A percentile compares a stretch with the other conserved stretches of the same genome.
Evolutionary conservation across 1,284 basidiomycete species (phyloP).

Genomic region (Bondarzewia mesenterica): DNA sequence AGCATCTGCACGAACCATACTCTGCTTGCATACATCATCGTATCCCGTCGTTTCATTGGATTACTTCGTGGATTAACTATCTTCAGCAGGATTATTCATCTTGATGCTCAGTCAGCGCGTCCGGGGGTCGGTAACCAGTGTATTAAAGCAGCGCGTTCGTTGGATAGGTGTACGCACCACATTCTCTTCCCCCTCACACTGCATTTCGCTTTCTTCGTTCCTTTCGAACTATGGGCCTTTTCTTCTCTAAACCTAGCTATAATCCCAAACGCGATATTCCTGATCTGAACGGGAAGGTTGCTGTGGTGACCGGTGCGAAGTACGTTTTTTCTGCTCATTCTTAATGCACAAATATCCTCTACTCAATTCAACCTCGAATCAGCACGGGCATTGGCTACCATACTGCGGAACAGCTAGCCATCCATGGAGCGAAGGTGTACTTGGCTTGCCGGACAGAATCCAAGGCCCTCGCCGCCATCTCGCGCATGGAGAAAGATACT

Average conservation of each 20-base stretch:
- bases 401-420: constrained; percentile 11
- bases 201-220: too few species aligned
- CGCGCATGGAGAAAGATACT: neutral
- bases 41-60: too few species aligned
- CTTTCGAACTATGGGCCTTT: too few species aligned
- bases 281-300: constrained; percentile 30
- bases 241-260: constrained; percentile 14
- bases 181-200: too few species aligned
- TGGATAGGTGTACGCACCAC: too few species aligned
- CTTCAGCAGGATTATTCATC: too few species aligned
- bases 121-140: too few species aligned
- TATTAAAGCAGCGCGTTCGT: too few species aligned
- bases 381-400: neutral
- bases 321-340: constrained; percentile 15
- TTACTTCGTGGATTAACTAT: too few species aligned
- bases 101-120: too few species aligned
- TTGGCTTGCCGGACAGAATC: constrained; percentile 11
- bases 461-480: constrained; percentile 7
- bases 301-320: constrained; percentile 34
- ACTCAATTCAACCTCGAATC: neutral
- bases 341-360: neutral
- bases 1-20: too few species aligned
- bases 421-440: constrained; percentile 15
- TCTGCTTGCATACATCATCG: too few species aligned
- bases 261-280: constrained; percentile 21